Conservation (phyloP, 805 yeast genomes). For the Metschnikowia baotianmanensis region DNA sequence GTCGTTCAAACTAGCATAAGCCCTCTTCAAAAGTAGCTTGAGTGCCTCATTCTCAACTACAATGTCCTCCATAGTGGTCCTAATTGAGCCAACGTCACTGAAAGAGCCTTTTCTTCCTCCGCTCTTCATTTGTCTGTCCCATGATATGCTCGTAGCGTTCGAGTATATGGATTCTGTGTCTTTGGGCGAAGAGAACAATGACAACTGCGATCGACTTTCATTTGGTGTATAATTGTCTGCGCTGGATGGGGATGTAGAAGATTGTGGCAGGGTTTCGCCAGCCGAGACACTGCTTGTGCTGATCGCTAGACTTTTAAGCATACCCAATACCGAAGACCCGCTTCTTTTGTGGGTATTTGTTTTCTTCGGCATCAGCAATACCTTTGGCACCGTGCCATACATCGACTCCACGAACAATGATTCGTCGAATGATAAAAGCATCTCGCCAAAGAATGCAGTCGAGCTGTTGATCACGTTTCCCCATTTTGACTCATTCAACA, state of each 20-base stretch:
- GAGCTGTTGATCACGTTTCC: slow-evolving; percentile 38
- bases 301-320: slow-evolving; percentile 29
- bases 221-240: slow-evolving; percentile 5
- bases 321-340: slow-evolving; percentile 27
- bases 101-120: slow-evolving; percentile 8
- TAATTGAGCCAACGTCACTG: slow-evolving; percentile 12
- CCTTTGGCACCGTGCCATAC: slow-evolving; percentile 2
- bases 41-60: slow-evolving; percentile 27
- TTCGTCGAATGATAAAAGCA: slow-evolving; percentile 37
- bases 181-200: slow-evolving; percentile 21
- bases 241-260: slow-evolving; percentile 7
- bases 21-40: slow-evolving; percentile 26
- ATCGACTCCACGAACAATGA: slow-evolving; percentile 21
- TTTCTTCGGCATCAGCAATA: slow-evolving; percentile 5
- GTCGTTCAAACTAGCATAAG: slow-evolving; percentile 22
- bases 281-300: slow-evolving; percentile 13
- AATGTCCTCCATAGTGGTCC: slow-evolving; percentile 14
- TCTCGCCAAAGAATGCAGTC: slow-evolving; percentile 38
- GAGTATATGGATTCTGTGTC: slow-evolving; percentile 32
- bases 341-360: slow-evolving; percentile 13
- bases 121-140: slow-evolving; percentile 10
- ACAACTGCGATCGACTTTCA: slow-evolving; percentile 20
- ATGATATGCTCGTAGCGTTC: slow-evolving; percentile 20
- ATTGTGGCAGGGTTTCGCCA: slow-evolving; percentile 12
- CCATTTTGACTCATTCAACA: slow-evolving; percentile 44